These are phyloP conservation scores for Fusarium sp. DNA, from an alignment of 2,329 filamentous ascomycete species.

Conservation along the genomic window DNA sequence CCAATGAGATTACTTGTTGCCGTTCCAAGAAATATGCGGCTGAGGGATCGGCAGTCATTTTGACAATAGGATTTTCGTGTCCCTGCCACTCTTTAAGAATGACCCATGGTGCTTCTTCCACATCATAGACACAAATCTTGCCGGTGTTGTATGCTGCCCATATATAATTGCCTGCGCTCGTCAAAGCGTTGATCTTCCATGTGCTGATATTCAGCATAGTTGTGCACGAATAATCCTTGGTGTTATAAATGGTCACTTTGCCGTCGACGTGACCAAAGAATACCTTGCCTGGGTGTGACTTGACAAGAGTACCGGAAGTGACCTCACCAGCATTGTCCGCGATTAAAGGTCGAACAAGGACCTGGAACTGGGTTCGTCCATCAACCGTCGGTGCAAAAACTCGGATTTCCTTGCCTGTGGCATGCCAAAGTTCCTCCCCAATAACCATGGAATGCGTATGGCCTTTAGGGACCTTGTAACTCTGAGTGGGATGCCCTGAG, in stretches of 20 bases:
- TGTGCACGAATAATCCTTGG: constrained; percentile 80
- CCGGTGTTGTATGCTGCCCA: constrained; percentile 97
- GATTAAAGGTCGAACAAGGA: constrained; percentile 76
- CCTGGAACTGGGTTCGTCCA: constrained; percentile 78
- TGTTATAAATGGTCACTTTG: constrained; percentile 93
- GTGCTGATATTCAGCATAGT: constrained; percentile 86
- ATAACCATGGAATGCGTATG: constrained; percentile 91
- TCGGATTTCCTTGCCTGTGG: constrained; percentile 86
- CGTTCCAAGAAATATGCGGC: constrained; percentile 88
- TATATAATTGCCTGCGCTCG: constrained; percentile 82
- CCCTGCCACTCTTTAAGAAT: constrained; percentile 96
- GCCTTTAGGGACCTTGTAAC: constrained; percentile 81
- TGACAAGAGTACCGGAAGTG: constrained; percentile 82
- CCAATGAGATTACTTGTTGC: constrained; percentile 86
- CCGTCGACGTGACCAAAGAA: constrained; percentile 95
- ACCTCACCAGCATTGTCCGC: constrained; percentile 85
- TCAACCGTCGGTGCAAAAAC: constrained; percentile 81
- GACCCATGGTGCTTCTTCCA: constrained; percentile 82
- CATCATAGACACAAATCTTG: constrained; percentile 93
- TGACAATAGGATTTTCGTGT: constrained; percentile 84
- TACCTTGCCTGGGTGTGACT: constrained; percentile 79
- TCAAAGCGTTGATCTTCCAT: constrained; percentile 93
- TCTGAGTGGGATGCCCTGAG: constrained; percentile 75
- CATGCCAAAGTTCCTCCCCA: constrained; percentile 89
- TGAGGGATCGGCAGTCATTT: constrained; percentile 81